Conservation (phyloP, 169 alveolate species). For the Plasmodium relictum region DNA sequence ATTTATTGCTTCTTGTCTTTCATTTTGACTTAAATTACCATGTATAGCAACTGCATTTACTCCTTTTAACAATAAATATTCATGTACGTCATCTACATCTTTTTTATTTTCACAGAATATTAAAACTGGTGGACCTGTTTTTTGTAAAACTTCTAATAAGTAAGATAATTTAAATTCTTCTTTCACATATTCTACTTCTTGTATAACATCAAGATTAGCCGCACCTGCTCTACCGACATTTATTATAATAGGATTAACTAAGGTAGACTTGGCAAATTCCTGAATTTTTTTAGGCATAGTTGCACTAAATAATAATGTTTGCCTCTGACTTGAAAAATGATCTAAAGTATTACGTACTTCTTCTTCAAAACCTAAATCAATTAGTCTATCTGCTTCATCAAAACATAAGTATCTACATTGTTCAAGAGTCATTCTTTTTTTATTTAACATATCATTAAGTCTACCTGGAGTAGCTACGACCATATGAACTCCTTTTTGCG, state of each 20-base stretch:
- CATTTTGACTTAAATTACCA: constrained; percentile 93
- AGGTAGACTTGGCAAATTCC: constrained; percentile 95
- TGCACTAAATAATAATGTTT: constrained; percentile 96
- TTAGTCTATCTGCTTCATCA: constrained; percentile 98
- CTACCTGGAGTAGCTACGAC: constrained; percentile 99
- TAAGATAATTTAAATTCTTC: constrained; percentile 93
- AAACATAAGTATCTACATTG: constrained; percentile 93
- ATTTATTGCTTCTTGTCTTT: constrained; percentile 89
- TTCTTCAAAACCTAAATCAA: constrained; percentile 97
- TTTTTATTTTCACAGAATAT: constrained; percentile 95
- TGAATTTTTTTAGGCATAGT: constrained; percentile 97
- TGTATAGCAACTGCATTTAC: constrained; percentile 93
- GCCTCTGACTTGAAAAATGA: constrained; percentile 92
- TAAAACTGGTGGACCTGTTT: constrained; percentile 97
- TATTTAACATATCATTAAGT: constrained; percentile 93
- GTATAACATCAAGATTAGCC: constrained; percentile 94
- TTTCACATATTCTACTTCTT: constrained; percentile 94
- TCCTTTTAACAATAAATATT: constrained; percentile 91
- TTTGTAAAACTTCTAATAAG: constrained; percentile 92
- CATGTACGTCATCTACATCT: constrained; percentile 97
- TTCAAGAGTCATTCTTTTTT: constrained; percentile 90
- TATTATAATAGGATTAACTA: constrained; percentile 94
- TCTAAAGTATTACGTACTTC: constrained; percentile 94
- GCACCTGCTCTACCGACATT: constrained; percentile 96
- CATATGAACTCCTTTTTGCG: constrained; percentile 93